Conservation (phyloP, 2,329 filamentous ascomycete species). For the Grosmannia huntii region DNA sequence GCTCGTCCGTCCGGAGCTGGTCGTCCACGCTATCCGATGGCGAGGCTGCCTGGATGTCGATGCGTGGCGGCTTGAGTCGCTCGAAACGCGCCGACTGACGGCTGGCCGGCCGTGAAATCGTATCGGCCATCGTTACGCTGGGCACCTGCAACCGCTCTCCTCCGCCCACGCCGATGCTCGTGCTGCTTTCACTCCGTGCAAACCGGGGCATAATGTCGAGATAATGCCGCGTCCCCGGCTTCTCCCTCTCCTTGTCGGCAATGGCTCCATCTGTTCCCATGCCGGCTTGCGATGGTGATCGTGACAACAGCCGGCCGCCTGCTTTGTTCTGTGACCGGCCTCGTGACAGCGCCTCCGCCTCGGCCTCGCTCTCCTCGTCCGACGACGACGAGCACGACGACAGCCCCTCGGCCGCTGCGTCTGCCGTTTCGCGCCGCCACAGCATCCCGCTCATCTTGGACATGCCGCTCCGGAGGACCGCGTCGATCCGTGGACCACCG, state of each 20-base stretch:
- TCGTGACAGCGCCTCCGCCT: slow-evolving; percentile 21
- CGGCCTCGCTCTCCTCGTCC: slow-evolving; percentile 32
- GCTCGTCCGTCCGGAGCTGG: slow-evolving; percentile 7
- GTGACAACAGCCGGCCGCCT: slow-evolving; percentile 11
- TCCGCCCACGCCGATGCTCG: neutral
- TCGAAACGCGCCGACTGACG: slow-evolving; percentile 33
- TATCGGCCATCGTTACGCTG: neutral
- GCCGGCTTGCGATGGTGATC: slow-evolving; percentile 17
- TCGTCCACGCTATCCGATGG: slow-evolving; percentile 19
- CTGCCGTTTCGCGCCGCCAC: slow-evolving; percentile 37
- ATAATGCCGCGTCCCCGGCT: slow-evolving; percentile 27
- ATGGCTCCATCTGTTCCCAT: neutral
- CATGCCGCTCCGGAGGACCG: slow-evolving; percentile 49
- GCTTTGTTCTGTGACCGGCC: slow-evolving; percentile 22
- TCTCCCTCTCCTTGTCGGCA: slow-evolving; percentile 12
- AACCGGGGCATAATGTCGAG: slow-evolving; percentile 41
- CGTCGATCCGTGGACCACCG: slow-evolving; percentile 54
- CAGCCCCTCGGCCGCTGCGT: slow-evolving; percentile 16
- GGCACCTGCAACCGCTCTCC: neutral
- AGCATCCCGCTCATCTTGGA: slow-evolving; percentile 44
- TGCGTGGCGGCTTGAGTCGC: slow-evolving; percentile 33
- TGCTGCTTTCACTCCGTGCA: slow-evolving; percentile 13
- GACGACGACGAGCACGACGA: slow-evolving; percentile 18
- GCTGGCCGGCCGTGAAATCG: slow-evolving; percentile 21
- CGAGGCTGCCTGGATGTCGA: slow-evolving; percentile 32